These are phyloP conservation scores for Trichoderma sp. DNA, from an alignment of 2,329 filamentous ascomycete species.

Conservation along the genomic window DNA sequence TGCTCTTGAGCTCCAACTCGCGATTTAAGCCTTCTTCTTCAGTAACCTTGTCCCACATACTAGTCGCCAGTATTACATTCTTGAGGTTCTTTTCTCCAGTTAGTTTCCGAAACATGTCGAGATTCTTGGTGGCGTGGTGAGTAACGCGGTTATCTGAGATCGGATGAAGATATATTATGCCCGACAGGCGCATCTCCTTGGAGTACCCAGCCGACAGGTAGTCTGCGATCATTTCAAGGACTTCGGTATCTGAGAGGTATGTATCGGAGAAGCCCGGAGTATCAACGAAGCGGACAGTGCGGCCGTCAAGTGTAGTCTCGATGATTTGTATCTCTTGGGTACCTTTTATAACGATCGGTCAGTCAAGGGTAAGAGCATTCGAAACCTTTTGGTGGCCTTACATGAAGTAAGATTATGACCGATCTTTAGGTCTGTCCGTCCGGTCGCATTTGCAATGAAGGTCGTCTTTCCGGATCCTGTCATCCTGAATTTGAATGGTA, in stretches of 20 bases:
- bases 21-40: slow-evolving; percentile 7
- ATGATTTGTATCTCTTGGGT: slow-evolving; percentile 9
- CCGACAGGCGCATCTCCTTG: slow-evolving; percentile 28
- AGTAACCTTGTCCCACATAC: slow-evolving; percentile 31
- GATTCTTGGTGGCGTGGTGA: slow-evolving; percentile 35
- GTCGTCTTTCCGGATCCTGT: slow-evolving; percentile 33
- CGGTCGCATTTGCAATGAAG: slow-evolving; percentile 29
- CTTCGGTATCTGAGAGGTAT: slow-evolving; percentile 36
- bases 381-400: neutral
- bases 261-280: slow-evolving; percentile 46
- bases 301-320: neutral
- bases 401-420: slow-evolving; percentile 25
- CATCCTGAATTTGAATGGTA: slow-evolving; percentile 7
- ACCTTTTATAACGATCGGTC: neutral
- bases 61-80: slow-evolving; percentile 37
- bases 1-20: slow-evolving; percentile 5
- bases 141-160: slow-evolving; percentile 36
- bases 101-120: slow-evolving; percentile 38
- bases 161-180: slow-evolving; percentile 40
- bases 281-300: slow-evolving; percentile 33
- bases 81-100: slow-evolving; percentile 34
- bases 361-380: neutral
- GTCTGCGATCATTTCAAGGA: slow-evolving; percentile 36
- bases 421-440: slow-evolving; percentile 21
- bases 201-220: slow-evolving; percentile 32